Base-by-base conservation (phyloP, 2,329 filamentous ascomycete genomes). In the Colletotrichum tropicale region DNA sequence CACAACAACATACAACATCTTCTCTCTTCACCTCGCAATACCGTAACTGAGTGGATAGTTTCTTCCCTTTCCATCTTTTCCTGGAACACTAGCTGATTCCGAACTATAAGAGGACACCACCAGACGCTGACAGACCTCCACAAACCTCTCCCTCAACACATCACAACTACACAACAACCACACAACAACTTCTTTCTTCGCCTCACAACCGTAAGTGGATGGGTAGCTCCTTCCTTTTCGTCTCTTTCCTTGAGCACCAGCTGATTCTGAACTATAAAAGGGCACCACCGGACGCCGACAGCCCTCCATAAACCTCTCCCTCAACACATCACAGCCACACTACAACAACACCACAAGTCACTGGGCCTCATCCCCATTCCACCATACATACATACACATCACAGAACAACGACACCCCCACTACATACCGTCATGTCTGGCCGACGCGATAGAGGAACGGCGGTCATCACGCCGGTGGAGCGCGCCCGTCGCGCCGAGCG, bases 391-490 rank as follows among this genome's bases (percentile, higher is more conserved):
- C 38, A 18, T 43, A 43, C 18, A 48, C 38, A 48, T n/a, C 9
- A 48, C 9, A 48, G 1, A n/a, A 48, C 38, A n/a, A 43, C 38
- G 18, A 43, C 38, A 12, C 5, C 9, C 1, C 9, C 18, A 43
- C 18, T 43, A 43, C 38, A 43, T 43, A 16, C 16, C 58, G 60
- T 26, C 32, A 76, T 76, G 73, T 18, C 64, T 4, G 28, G 28
- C 28, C 65, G 65, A 52, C 70, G 74, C 7, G 70, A 76, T 28
- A 21, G 74, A 43, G 74, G 74, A 12, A 60, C 69, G 5, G 28
- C 64, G 9, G 26, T 71, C 12, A 76, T 76, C n/a, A 32, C 72
- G 4, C 4, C 55, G 6, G 72, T 72, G 32, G 75, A 76, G 71
- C 70, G 72, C 18, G 12, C 26, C 26, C 73, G 73, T 36, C 71